Percentiles rank a stretch among this genome's conserved stretches.
phyloP scores from a whole-genome alignment of 1,284 basidiomycete genomes.

The Leccinum pachyderme region DNA sequence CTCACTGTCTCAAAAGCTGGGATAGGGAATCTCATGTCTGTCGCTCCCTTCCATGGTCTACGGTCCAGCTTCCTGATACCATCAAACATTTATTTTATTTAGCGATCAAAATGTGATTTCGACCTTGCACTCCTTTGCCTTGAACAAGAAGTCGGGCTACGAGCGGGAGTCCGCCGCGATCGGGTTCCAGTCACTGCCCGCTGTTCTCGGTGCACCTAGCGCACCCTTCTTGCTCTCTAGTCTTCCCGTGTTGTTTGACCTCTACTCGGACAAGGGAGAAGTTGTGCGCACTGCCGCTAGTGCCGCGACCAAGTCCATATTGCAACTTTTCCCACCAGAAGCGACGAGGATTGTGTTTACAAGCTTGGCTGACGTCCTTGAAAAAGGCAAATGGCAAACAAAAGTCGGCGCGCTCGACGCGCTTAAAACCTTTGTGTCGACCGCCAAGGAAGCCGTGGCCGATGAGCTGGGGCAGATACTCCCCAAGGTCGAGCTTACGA shows the following conservation, averaged over 20 bases:
- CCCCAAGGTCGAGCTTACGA: slow-evolving; percentile 85
- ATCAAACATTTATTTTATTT: slow-evolving; percentile 1
- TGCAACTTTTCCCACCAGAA: slow-evolving; percentile 85
- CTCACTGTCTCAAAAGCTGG: slow-evolving; percentile 65
- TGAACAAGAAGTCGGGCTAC: slow-evolving; percentile 88
- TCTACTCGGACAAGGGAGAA: slow-evolving; percentile 94
- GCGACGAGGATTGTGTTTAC: slow-evolving; percentile 76
- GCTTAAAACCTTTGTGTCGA: slow-evolving; percentile 69
- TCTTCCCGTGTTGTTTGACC: slow-evolving; percentile 78
- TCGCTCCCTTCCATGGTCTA: slow-evolving; percentile 18
- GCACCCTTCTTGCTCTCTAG: slow-evolving; percentile 84
- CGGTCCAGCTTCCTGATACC: slow-evolving; percentile 4
- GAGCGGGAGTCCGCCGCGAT: slow-evolving; percentile 92
- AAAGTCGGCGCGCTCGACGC: slow-evolving; percentile 95
- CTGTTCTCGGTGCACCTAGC: slow-evolving; percentile 68
- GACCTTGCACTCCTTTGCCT: slow-evolving; percentile 70
- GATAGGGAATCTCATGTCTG: slow-evolving; percentile 62
- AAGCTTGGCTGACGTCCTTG: slow-evolving; percentile 70
- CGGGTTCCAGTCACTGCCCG: slow-evolving; percentile 77
- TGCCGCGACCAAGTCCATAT: slow-evolving; percentile 80
- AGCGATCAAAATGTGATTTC: slow-evolving; percentile 66
- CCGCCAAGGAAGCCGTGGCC: slow-evolving; percentile 81
- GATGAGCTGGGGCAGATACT: slow-evolving; percentile 81
- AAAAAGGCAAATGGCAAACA: slow-evolving; percentile 90
- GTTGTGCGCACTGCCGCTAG: slow-evolving; percentile 85